Base-by-base conservation (phyloP, 176 grass and related monocot genomes). In the Alopecurus myosuroides region DNA sequence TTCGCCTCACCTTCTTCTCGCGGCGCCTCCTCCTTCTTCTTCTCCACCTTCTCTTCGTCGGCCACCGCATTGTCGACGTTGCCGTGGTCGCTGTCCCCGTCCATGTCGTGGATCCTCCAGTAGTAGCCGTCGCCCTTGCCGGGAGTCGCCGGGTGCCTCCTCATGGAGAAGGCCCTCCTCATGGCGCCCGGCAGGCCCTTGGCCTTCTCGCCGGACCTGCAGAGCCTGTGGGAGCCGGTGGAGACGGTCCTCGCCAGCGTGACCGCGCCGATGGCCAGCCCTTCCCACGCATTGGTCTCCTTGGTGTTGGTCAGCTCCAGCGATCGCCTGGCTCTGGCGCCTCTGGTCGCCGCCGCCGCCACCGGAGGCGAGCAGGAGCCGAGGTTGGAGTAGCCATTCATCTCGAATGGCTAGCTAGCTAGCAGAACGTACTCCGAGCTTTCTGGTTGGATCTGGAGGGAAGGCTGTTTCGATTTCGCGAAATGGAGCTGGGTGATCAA, bases 51-150 rank as follows among this genome's bases (percentile, higher is more conserved):
- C 14, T 81, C 84, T 10, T 33, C 88, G 10, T 14, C 14, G 6
- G 29, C 23, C 12, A 46, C 39, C 11, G 72, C 41, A 61, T 44
- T 80, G 57, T 7, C 48, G 17, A 3, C 62, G n/a, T 25, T 60
- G 48, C 77, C 58, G 30, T 45, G 19, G 18, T 83, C 86, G 82
- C 44, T 35, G 25, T 46, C 87, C 7, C 87, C 84, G 1, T 93
- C 85, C 79, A 85, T 85, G 82, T 90, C 85, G 83, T 88, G 88
- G 78, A 93, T 93, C 82, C 88, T 93, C 91, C 88, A 88, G 85
- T 93, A 93, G 88, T 90, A 86, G 14, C 85, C 88, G 68, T 86
- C 91, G 3, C 78, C 87, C 28, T 12, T 26, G 64, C 62, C 29
- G 49, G 19, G 83, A 0, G 73, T 45, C 1, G 66, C 84, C 1